A percentile compares a stretch with the other conserved stretches of the same genome.
These are phyloP conservation scores for Baeospora myosura DNA, from an alignment of 1,284 basidiomycete genomes.

Conservation along the genomic window DNA sequence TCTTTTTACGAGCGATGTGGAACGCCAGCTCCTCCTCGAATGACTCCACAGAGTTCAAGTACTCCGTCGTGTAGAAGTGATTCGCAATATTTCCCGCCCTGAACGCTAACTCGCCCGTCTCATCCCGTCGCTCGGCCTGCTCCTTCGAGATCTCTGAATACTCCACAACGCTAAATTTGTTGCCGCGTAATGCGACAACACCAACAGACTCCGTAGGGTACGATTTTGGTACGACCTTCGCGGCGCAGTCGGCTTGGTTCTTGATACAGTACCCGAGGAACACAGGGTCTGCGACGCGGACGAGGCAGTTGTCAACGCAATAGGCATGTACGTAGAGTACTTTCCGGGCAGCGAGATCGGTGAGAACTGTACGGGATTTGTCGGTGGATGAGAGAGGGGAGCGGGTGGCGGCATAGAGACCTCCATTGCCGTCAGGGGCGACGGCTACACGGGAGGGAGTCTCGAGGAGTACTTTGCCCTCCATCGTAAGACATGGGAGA, in stretches of 20 bases:
- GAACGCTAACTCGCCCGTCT: slow-evolving; percentile 77
- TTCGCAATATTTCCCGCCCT: slow-evolving; percentile 97
- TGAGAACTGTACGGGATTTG: slow-evolving; percentile 69
- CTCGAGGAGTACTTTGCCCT: slow-evolving; percentile 92
- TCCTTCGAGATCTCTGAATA: slow-evolving; percentile 93
- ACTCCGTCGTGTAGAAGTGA: slow-evolving; percentile 93
- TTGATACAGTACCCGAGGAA: slow-evolving; percentile 92
- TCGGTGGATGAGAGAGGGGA: slow-evolving; percentile 60
- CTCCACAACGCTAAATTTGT: slow-evolving; percentile 89
- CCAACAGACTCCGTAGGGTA: slow-evolving; percentile 89
- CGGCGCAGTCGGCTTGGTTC: slow-evolving; percentile 83
- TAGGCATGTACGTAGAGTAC: slow-evolving; percentile 92
- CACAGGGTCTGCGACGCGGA: slow-evolving; percentile 92
- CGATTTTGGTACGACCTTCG: slow-evolving; percentile 93
- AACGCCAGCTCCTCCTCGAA: slow-evolving; percentile 91
- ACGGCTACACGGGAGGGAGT: slow-evolving; percentile 74
- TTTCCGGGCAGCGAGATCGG: slow-evolving; percentile 73
- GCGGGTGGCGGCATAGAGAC: slow-evolving; percentile 90
- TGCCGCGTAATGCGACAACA: slow-evolving; percentile 80
- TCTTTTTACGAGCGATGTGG: slow-evolving; percentile 99
- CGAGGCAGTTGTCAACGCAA: slow-evolving; percentile 99
- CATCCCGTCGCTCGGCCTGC: slow-evolving; percentile 75
- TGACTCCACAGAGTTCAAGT: slow-evolving; percentile 72
- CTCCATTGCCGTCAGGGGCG: slow-evolving; percentile 97
- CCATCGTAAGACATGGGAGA: slow-evolving; percentile 88